Base-by-base conservation (phyloP, 345 rosid species). In the Pistacia atlantica region DNA sequence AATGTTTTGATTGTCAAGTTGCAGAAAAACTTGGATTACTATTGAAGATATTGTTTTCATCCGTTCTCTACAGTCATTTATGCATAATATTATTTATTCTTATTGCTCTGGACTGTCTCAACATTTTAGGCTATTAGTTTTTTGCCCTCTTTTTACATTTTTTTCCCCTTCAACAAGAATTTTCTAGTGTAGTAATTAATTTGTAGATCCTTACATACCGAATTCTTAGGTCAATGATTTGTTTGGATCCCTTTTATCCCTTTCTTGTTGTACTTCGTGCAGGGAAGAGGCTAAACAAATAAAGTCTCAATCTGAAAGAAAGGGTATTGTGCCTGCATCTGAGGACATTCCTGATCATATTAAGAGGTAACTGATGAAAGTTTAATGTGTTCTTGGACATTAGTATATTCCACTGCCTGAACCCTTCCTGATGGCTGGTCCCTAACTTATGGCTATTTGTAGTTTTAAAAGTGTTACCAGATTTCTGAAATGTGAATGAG, bases 221-320 rank as follows among this genome's bases (percentile, higher is more conserved):
- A 13, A 18, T 61, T 61, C 62, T 66, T 16, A 48, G 11, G 31
- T 59, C 0, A 2, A 58, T 63, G 38, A 60, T 42, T 60, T 28
- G 31, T 60, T 42, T 33, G 33, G 59, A 55, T 75, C 63, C 54
- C 60, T 22, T 78, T 17, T 28, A 37, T 4, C 17, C 16, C 25
- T 58, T 33, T 17, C 62, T 48, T 51, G 12, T 20, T 42, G 25
- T 65, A 1, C 61, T n/a, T 75, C 59, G 62, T 79, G 67, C 84
- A 95, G 98, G 82, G 88, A 88, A 82, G 99, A 95, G 74, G 98
- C 96, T 33, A 87, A 84, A 80, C 88, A 87, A 37, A 74, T 95
- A 48, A 80, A 77, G 74, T 77, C 79, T 63, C 79, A 71, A 57
- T 12, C 78, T 75, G 78, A 85, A 22, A 69, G 68, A 82, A 83